Evolutionary conservation across 495 filamentous ascomycete species (phyloP).

Genomic region (Daldinia concentrica): DNA sequence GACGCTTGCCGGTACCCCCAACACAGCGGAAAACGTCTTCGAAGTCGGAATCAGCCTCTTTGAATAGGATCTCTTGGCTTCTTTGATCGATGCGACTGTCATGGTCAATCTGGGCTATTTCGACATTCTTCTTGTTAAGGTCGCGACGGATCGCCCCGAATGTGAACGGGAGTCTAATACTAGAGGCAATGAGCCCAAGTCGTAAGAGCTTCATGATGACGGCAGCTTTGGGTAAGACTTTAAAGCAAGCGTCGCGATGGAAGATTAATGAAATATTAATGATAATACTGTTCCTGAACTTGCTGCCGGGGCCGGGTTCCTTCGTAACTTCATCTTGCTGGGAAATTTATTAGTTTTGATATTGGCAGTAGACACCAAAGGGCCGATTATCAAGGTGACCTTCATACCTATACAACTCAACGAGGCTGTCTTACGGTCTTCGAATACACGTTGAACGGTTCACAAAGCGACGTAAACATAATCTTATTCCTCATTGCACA

Average conservation of each 20-base stretch:
- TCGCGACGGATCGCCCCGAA: slow-evolving; percentile 16
- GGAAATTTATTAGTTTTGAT: slow-evolving; percentile 7
- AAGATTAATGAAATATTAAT: not conserved
- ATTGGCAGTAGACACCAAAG: not conserved
- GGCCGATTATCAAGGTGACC: not conserved
- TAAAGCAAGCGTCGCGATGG: not conserved
- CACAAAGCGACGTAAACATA: not conserved
- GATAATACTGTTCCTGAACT: not conserved
- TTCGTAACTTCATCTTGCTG: not conserved
- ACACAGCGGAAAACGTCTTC: slow-evolving; percentile 21
- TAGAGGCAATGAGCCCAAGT: not conserved
- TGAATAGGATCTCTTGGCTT: slow-evolving; percentile 16
- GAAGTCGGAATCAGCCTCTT: slow-evolving; percentile 12
- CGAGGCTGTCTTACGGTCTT: not conserved
- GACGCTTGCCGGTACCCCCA: slow-evolving; percentile 9
- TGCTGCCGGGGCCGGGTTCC: not conserved
- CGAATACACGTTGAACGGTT: slow-evolving; percentile 8
- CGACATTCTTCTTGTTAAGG: slow-evolving; percentile 23
- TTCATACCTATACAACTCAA: not conserved
- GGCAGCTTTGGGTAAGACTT: not conserved
- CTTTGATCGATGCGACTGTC: slow-evolving; percentile 22
- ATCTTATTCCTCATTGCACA: not conserved
- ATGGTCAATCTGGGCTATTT: slow-evolving; percentile 20
- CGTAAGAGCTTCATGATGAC: slow-evolving; percentile 11
- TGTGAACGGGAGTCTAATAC: slow-evolving; percentile 12